phyloP scores from a whole-genome alignment of 495 filamentous ascomycete genomes.

The Annulohypoxylon nitens region DNA sequence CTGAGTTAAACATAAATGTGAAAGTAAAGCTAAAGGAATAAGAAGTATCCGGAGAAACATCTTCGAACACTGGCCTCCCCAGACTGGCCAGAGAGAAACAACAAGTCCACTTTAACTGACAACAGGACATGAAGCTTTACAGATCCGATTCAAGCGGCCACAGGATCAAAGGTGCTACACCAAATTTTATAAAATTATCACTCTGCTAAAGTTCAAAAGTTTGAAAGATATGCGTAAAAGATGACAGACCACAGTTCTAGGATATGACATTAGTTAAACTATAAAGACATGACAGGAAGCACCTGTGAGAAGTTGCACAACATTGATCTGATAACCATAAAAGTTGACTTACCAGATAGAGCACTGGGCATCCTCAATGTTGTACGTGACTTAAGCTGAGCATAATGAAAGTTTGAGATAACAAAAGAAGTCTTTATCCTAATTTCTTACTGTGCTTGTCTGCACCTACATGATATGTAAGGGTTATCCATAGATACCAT shows the following conservation, averaged over 20 bases:
- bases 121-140: neutral
- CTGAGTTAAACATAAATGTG: conserved; percentile 14
- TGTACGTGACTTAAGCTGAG: neutral
- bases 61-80: neutral
- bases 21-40: neutral
- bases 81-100: neutral
- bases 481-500: no score
- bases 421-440: neutral
- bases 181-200: neutral
- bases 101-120: neutral
- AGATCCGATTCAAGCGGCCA: neutral
- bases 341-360: no score
- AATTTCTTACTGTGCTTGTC: neutral
- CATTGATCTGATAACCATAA: no score
- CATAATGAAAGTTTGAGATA: neutral
- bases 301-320: neutral
- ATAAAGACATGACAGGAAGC: neutral
- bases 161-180: neutral
- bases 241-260: neutral
- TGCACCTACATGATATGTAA: neutral
- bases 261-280: neutral
- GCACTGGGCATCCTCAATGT: neutral
- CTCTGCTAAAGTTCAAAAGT: neutral
- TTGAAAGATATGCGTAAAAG: neutral
- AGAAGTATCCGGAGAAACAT: conserved; percentile 28